A percentile compares a stretch with the other conserved stretches of the same genome.
phyloP scores from a whole-genome alignment of 208 protist species.

The Leishmania braziliensis region DNA sequence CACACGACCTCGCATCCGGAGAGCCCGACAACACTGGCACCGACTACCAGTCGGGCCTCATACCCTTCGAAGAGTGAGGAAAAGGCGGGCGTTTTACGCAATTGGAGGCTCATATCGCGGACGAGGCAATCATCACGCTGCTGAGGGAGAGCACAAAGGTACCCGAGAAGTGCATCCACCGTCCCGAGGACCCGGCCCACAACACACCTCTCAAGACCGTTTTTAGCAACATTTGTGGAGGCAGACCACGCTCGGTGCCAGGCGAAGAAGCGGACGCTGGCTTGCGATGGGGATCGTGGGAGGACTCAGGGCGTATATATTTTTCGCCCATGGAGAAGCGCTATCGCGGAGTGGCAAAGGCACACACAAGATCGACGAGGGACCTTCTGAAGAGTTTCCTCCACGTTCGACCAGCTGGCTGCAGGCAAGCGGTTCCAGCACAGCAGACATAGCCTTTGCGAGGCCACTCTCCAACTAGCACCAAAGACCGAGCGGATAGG shows the following conservation, averaged over 20 bases:
- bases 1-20: not conserved
- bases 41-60: not conserved
- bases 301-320: not conserved
- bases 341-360: not conserved
- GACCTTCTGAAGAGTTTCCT: not conserved
- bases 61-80: not conserved
- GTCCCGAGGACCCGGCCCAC: not conserved
- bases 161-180: not conserved
- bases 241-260: too few relatives aligned
- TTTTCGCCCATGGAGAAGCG: not conserved
- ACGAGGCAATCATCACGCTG: not conserved
- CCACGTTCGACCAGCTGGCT: not conserved
- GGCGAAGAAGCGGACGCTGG: too few relatives aligned
- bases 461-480: not conserved
- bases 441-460: not conserved
- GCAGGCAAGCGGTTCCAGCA: not conserved
- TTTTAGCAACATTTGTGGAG: too few relatives aligned
- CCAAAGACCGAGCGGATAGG: not conserved
- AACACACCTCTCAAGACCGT: too few relatives aligned
- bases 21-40: not conserved
- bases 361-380: not conserved
- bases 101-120: too few relatives aligned
- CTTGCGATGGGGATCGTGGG: not conserved
- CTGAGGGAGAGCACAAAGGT: not conserved
- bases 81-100: not conserved